Conservation (phyloP, 202 grass and related monocot species). For the Eragrostis tef region DNA sequence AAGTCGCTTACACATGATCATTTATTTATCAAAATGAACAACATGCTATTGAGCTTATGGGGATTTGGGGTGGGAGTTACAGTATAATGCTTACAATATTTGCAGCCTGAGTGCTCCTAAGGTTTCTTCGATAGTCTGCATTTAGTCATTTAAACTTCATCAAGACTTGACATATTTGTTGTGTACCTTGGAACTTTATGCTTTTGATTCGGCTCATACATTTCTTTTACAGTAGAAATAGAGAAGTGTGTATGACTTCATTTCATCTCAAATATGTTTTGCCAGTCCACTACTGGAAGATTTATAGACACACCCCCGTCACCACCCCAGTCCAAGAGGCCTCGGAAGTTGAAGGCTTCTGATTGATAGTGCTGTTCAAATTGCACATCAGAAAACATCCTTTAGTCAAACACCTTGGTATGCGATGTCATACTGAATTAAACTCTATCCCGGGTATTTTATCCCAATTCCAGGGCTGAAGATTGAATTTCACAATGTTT, state of each 20-base stretch:
- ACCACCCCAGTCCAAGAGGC: conserved; percentile 82
- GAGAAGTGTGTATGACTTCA: conserved; percentile 9
- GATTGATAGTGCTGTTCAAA: conserved; percentile 55
- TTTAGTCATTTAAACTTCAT: background rate
- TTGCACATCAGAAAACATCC: background rate
- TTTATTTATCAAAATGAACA: conserved; percentile 23
- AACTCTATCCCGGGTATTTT: background rate
- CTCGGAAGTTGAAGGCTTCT: conserved; percentile 86
- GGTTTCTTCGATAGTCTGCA: background rate
- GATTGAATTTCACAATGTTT: background rate
- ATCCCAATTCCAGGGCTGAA: background rate
- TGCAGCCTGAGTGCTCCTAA: conserved; percentile 8
- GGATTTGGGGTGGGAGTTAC: background rate
- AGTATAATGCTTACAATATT: background rate
- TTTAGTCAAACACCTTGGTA: conserved; percentile 26
- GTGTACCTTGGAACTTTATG: conserved; percentile 3
- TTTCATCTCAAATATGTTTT: conserved; percentile 28
- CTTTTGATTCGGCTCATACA: background rate
- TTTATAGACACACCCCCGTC: conserved; percentile 81
- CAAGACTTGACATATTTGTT: background rate
- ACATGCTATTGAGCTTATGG: background rate
- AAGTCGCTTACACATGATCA: background rate
- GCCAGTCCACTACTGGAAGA: conserved; percentile 66
- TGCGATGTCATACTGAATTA: conserved; percentile 5
- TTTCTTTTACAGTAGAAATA: background rate